A percentile compares a stretch with the other conserved stretches of the same genome.
These are phyloP conservation scores for Cryptococcus sp. DNA, from an alignment of 1,284 basidiomycete genomes.

Conservation along the genomic window DNA sequence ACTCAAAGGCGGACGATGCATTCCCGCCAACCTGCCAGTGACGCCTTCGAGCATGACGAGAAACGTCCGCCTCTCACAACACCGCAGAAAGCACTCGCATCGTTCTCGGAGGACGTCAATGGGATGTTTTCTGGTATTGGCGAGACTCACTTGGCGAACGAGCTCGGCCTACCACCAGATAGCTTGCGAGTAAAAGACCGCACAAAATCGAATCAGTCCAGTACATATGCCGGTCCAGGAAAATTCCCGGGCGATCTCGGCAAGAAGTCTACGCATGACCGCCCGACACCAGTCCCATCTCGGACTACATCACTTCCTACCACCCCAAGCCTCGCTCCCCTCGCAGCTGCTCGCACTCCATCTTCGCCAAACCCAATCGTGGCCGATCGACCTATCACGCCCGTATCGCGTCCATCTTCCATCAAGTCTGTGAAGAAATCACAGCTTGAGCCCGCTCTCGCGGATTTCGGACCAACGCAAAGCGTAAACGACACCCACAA, in stretches of 20 bases:
- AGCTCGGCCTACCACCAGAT: conserved; percentile 33
- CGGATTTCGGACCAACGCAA: background rate
- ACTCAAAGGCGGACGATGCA: conserved; percentile 13
- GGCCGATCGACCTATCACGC: background rate
- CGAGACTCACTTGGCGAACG: conserved; percentile 27
- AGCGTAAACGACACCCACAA: background rate
- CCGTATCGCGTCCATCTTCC: background rate
- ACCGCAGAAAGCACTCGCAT: conserved; percentile 12
- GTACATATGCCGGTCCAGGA: background rate
- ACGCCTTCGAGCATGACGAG: background rate
- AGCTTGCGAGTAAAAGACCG: conserved; percentile 13
- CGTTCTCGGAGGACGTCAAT: conserved; percentile 41
- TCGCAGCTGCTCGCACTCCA: background rate
- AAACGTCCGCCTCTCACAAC: conserved; percentile 3
- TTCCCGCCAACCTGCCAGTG: conserved; percentile 26
- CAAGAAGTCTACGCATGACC: background rate
- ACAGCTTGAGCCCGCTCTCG: background rate
- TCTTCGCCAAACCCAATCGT: background rate
- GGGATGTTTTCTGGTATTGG: conserved; percentile 36
- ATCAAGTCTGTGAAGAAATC: background rate
- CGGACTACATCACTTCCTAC: background rate
- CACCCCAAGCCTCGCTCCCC: background rate
- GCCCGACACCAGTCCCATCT: background rate
- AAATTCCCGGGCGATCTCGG: background rate
- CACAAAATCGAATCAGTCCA: background rate